A percentile compares a stretch with the other conserved stretches of the same genome.
Evolutionary conservation across 371 early-diverging fungal species (phyloP).

Genomic region (Blakeslea trispora): DNA sequence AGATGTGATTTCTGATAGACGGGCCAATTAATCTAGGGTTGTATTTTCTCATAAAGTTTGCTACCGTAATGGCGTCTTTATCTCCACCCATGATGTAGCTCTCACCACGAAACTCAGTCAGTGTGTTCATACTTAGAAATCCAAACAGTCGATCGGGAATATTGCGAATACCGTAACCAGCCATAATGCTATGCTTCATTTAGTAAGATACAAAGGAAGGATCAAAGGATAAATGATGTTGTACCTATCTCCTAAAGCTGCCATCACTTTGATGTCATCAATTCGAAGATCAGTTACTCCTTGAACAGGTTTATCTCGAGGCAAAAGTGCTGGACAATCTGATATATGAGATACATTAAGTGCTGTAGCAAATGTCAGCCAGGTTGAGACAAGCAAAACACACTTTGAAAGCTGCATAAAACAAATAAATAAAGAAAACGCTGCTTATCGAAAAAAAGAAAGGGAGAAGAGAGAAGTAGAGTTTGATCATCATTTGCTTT

Average conservation of each 20-base stretch:
- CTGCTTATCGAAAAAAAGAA: too few relatives aligned
- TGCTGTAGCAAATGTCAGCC: too few relatives aligned
- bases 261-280: conserved; percentile 32
- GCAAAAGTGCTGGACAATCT: conserved; percentile 20
- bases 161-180: conserved; percentile 20
- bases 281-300: conserved; percentile 27
- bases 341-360: conserved; percentile 8
- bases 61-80: conserved; percentile 24
- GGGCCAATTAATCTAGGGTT: conserved; percentile 27
- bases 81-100: conserved; percentile 40
- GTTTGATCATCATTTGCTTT: too few relatives aligned
- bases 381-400: too few relatives aligned
- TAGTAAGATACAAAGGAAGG: too few relatives aligned
- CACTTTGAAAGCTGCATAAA: too few relatives aligned
- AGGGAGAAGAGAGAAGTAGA: too few relatives aligned
- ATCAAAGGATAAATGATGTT: background rate
- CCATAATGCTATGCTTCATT: conserved; percentile 19
- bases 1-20: conserved; percentile 21
- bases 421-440: too few relatives aligned
- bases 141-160: conserved; percentile 8
- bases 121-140: conserved; percentile 6
- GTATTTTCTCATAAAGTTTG: conserved; percentile 33
- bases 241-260: conserved; percentile 31
- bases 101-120: conserved; percentile 29
- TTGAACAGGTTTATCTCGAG: conserved; percentile 17